Percentiles rank a stretch among this genome's conserved stretches.
These are phyloP conservation scores for Casuarina glauca DNA, from an alignment of 306 rosid species.

Conservation along the genomic window DNA sequence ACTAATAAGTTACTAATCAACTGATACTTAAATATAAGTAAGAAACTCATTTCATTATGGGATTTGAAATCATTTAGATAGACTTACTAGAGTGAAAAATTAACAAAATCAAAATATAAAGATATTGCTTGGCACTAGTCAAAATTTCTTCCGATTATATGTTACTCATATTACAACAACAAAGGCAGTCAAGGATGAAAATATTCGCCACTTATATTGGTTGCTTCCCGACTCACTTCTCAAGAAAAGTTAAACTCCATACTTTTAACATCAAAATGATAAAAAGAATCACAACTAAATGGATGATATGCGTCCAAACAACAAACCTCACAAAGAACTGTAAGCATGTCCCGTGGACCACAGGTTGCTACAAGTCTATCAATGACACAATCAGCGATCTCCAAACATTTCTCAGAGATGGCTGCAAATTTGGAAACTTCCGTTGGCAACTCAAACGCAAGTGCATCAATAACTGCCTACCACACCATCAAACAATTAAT, in stretches of 20 bases:
- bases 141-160: background rate
- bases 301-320: constrained; percentile 12
- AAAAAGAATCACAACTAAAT: background rate
- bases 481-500: constrained; percentile 13
- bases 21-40: background rate
- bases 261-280: background rate
- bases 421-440: constrained; percentile 65
- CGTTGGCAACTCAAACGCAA: constrained; percentile 75
- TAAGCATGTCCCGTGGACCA: constrained; percentile 82
- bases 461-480: constrained; percentile 66
- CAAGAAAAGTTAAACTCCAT: background rate
- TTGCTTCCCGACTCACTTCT: background rate
- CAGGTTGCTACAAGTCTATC: constrained; percentile 55
- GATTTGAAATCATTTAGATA: background rate
- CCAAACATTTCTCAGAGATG: constrained; percentile 57
- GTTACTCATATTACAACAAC: background rate
- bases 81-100: background rate
- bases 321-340: constrained; percentile 71
- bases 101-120: background rate
- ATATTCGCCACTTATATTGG: background rate
- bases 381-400: constrained; percentile 54
- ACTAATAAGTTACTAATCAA: background rate
- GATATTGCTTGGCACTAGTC: background rate
- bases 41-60: background rate
- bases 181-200: background rate